Evolutionary conservation across 164 flowering plant genomes (phyloP).

Genomic region (Stephania yunnanensis): DNA sequence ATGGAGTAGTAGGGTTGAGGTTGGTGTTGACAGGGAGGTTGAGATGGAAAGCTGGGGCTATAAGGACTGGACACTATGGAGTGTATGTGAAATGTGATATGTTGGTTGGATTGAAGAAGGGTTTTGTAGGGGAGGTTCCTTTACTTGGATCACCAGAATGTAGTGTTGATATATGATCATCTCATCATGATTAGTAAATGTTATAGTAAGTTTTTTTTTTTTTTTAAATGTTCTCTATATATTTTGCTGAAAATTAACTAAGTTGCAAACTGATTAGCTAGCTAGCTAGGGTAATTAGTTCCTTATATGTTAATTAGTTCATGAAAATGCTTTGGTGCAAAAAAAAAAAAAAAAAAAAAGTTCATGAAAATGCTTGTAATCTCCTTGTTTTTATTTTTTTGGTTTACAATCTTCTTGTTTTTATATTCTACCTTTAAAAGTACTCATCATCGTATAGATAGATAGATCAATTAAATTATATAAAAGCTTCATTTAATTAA

Average conservation of each 20-base stretch:
- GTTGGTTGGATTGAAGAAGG: conserved; percentile 54
- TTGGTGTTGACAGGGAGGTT: conserved; percentile 57
- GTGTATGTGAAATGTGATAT: conserved; percentile 65
- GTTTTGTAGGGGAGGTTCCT: conserved; percentile 53
- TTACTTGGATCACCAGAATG: conserved; percentile 65
- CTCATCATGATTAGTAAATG: background rate
- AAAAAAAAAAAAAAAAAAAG: too few relatives aligned
- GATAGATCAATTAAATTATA: too few relatives aligned
- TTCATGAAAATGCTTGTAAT: too few relatives aligned
- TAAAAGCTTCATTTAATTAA: too few relatives aligned
- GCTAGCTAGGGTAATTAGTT: too few relatives aligned
- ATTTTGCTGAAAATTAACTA: background rate
- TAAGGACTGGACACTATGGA: conserved; percentile 37
- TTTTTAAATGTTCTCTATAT: background rate
- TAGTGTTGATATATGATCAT: conserved; percentile 34
- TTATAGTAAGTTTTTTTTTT: background rate
- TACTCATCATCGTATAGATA: background rate
- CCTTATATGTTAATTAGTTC: too few relatives aligned
- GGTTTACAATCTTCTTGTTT: background rate
- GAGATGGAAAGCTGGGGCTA: conserved; percentile 59
- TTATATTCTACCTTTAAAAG: background rate
- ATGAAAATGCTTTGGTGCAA: too few relatives aligned
- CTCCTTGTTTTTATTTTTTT: too few relatives aligned
- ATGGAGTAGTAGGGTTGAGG: conserved; percentile 62
- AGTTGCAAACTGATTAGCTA: background rate